Evolutionary conservation across 2,329 filamentous ascomycete genomes (phyloP), one percentile per base, ranked within the genome.

Genomic region (Aspergillus floridensis): DNA sequence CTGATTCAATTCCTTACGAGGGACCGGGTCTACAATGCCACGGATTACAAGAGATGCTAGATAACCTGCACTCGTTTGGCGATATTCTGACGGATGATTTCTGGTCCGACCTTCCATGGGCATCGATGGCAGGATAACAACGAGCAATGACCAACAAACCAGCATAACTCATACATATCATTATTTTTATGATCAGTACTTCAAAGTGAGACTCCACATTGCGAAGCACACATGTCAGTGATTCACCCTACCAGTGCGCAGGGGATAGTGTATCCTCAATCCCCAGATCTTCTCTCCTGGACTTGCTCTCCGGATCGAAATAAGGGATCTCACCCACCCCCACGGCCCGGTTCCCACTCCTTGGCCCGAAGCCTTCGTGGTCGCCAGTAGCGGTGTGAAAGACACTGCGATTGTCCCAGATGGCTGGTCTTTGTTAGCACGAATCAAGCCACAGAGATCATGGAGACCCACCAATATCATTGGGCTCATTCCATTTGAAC

Each of bases 271-370:
- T 59, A 32, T 65, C 64, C 55, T 59, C 32, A 22, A 66, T 65
- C 3, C 63, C 66, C 60, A 68, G 38, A 44, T 66, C 64, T 51
- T 68, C 65, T 3, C 62, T 38, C 12, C 62, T 49, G 5, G 60
- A 62, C 14, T 61, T 63, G 22, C 61, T 65, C 10, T 29, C 22
- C 0, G 61, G 63, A 32, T 65, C 61, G n/a, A 60, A 63, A 31
- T 63, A 65, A 0, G 63, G 63, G 2, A 59, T 82, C 96, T 98
- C 76, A 96, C 95, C 81, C 97, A 98, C 69, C 92, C 95, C 76
- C 97, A 98, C 5, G 91, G 96, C 56, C 93, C 95, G 79, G 98
- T 95, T 59, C 93, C 95, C 21, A 98, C 80, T 92, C 89, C 79
- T 89, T 90, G 65, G 86, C 84, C 80, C 79, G 12, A 62, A 52